Evolutionary conservation across 2,329 filamentous ascomycete genomes (phyloP).

Genomic region (Chrysosporium queenslandicum): DNA sequence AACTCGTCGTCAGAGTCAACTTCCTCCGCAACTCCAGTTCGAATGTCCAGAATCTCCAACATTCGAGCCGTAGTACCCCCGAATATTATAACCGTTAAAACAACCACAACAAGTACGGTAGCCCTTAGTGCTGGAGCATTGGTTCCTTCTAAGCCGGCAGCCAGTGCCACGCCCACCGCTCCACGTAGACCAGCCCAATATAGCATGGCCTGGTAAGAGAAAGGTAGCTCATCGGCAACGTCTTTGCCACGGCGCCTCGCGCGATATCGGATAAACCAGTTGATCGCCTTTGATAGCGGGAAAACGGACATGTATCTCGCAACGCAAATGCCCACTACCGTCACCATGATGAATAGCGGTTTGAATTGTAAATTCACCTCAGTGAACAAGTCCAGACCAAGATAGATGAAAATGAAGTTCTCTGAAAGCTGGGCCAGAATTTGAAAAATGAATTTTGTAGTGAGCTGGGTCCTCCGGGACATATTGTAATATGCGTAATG

Average conservation of each 20-base stretch:
- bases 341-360: conserved; percentile 87
- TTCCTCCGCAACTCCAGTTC: conserved; percentile 91
- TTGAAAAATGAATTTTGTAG: conserved; percentile 95
- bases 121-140: conserved; percentile 77
- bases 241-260: conserved; percentile 66
- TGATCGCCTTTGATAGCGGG: conserved; percentile 78
- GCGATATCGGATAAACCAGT: conserved; percentile 82
- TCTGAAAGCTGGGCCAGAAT: conserved; percentile 89
- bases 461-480: conserved; percentile 92
- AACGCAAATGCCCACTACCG: conserved; percentile 80
- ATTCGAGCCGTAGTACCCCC: conserved; percentile 94
- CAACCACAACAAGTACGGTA: conserved; percentile 93
- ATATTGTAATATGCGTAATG: conserved; percentile 99
- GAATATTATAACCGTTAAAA: conserved; percentile 97
- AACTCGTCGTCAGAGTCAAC: conserved; percentile 98
- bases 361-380: conserved; percentile 82
- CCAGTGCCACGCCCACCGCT: conserved; percentile 88
- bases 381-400: conserved; percentile 88
- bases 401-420: conserved; percentile 99
- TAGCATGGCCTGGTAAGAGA: conserved; percentile 98
- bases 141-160: conserved; percentile 72
- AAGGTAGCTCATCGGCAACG: conserved; percentile 76
- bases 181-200: conserved; percentile 96
- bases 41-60: conserved; percentile 94
- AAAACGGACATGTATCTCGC: conserved; percentile 93